phyloP scores from a whole-genome alignment of 352 stramenopile genomes.

The Globisporangium ultimum region DNA sequence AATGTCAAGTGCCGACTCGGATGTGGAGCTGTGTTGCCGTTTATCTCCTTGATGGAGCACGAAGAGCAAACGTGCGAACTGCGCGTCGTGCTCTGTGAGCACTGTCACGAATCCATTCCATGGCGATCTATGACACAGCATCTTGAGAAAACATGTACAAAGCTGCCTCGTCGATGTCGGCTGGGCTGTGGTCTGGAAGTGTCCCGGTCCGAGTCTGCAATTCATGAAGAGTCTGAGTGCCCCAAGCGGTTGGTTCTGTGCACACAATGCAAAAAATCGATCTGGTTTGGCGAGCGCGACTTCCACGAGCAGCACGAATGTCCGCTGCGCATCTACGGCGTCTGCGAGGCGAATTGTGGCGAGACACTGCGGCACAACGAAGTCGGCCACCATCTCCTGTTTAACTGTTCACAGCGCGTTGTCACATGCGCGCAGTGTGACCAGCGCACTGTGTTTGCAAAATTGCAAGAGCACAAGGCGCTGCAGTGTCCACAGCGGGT shows the following conservation, averaged over 20 bases:
- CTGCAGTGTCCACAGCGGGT: conserved; percentile 46
- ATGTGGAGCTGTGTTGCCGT: conserved; percentile 47
- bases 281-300: conserved; percentile 48
- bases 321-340: conserved; percentile 40
- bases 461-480: conserved; percentile 38
- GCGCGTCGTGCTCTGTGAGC: conserved; percentile 44
- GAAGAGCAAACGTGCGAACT: conserved; percentile 44
- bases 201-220: conserved; percentile 13
- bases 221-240: conserved; percentile 44
- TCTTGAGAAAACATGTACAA: conserved; percentile 29
- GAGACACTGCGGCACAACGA: conserved; percentile 43
- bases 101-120: conserved; percentile 39
- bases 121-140: conserved; percentile 30
- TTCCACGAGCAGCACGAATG: conserved; percentile 45
- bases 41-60: conserved; percentile 41
- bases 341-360: conserved; percentile 48
- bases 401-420: conserved; percentile 41
- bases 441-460: conserved; percentile 24
- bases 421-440: conserved; percentile 54
- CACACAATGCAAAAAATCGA: conserved; percentile 29
- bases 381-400: conserved; percentile 52
- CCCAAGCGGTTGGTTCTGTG: conserved; percentile 68
- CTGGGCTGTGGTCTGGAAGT: conserved; percentile 40
- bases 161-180: conserved; percentile 41
- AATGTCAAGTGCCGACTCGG: conserved; percentile 55